phyloP scores from a whole-genome alignment of 805 yeast species.

The Barnettozyma californica region DNA sequence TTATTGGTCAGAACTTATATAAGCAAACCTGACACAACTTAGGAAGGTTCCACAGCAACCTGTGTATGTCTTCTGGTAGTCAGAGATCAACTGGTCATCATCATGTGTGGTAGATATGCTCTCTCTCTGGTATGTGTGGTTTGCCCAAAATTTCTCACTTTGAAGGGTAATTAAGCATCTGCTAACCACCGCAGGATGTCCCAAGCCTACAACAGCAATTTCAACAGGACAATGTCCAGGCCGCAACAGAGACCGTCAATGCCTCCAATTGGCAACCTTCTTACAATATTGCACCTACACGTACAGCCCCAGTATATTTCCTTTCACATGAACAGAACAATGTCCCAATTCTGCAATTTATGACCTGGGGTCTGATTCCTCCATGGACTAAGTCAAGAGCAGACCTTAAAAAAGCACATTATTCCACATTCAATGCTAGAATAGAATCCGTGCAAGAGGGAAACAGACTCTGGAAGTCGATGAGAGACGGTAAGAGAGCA shows the following conservation, averaged over 20 bases:
- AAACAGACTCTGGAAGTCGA: slow-evolving; percentile 52
- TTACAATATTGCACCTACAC: slow-evolving; percentile 62
- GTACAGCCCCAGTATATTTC: slow-evolving; percentile 36
- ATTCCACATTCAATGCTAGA: slow-evolving; percentile 69
- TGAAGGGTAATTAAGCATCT: neutral
- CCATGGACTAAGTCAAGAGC: slow-evolving; percentile 45
- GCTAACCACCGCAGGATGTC: slow-evolving; percentile 11
- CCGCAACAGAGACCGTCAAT: slow-evolving; percentile 8
- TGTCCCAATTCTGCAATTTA: slow-evolving; percentile 35
- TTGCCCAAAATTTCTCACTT: no score
- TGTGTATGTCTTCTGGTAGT: no score
- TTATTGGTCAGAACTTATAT: neutral
- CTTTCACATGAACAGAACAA: slow-evolving; percentile 2
- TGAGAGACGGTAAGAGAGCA: slow-evolving; percentile 51
- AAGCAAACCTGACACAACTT: neutral
- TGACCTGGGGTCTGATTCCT: slow-evolving; percentile 84
- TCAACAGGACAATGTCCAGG: slow-evolving; percentile 7
- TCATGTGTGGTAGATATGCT: slow-evolving; percentile 63
- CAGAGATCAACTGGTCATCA: neutral
- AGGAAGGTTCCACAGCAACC: no score
- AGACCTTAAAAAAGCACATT: slow-evolving; percentile 25
- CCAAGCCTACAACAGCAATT: slow-evolving; percentile 11
- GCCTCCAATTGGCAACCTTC: slow-evolving; percentile 29
- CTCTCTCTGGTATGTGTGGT: slow-evolving; percentile 35
- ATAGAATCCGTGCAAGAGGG: slow-evolving; percentile 49